Evolutionary conservation across 352 stramenopile species (phyloP).

Genomic region (Globisporangium emineosum): DNA sequence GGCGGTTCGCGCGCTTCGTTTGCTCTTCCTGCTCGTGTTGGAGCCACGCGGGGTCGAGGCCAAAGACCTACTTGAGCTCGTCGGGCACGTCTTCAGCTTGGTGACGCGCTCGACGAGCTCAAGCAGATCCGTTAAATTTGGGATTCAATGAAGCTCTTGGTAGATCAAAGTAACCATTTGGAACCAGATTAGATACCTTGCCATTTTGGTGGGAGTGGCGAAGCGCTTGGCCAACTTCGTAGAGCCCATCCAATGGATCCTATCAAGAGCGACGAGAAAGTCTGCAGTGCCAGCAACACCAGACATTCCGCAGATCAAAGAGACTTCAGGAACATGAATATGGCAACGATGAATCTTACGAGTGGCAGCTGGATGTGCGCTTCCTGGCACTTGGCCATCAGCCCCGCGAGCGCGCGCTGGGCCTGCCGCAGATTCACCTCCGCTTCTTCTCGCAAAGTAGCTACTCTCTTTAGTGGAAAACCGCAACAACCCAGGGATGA

Average conservation of each 20-base stretch:
- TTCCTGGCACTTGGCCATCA: slow-evolving; percentile 60
- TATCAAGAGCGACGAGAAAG: slow-evolving; percentile 13
- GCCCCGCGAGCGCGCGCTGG: slow-evolving; percentile 53
- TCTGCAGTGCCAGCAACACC: not conserved
- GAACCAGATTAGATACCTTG: too few relatives aligned
- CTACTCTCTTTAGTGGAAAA: not conserved
- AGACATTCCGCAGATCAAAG: too few relatives aligned
- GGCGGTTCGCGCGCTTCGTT: slow-evolving; percentile 31
- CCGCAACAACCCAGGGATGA: too few relatives aligned
- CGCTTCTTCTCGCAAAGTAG: not conserved
- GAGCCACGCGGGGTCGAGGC: slow-evolving; percentile 49
- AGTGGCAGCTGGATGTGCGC: slow-evolving; percentile 53
- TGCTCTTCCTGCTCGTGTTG: slow-evolving; percentile 41
- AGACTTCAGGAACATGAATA: too few relatives aligned
- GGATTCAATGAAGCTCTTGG: not conserved
- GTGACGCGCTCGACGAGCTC: too few relatives aligned
- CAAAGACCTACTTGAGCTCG: slow-evolving; percentile 52
- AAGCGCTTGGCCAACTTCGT: slow-evolving; percentile 36
- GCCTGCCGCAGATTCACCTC: slow-evolving; percentile 69
- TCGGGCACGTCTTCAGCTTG: slow-evolving; percentile 49
- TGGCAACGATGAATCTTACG: slow-evolving; percentile 20
- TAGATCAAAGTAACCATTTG: too few relatives aligned
- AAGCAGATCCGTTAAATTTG: too few relatives aligned
- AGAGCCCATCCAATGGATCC: slow-evolving; percentile 36
- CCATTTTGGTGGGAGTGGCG: slow-evolving; percentile 34